Percentiles rank a stretch among this genome's conserved stretches.
These are phyloP conservation scores for Yamadazyma dushanensis DNA, from an alignment of 1,139 yeast species.

Conservation along the genomic window DNA sequence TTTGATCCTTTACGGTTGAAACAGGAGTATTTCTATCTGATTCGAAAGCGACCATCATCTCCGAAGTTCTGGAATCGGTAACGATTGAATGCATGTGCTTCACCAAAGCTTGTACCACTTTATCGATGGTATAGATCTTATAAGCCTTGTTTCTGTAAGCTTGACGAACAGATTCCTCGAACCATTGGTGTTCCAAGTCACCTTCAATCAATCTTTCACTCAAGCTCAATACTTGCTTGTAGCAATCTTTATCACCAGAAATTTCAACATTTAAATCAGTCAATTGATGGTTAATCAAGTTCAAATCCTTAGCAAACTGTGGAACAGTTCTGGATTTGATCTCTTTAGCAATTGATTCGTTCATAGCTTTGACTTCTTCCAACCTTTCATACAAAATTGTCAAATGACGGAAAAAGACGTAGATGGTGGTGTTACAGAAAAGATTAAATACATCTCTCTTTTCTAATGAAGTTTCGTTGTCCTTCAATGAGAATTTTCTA, in stretches of 20 bases:
- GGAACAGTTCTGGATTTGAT: constrained; percentile 65
- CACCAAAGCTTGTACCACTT: constrained; percentile 85
- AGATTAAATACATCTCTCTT: constrained; percentile 61
- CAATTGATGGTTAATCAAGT: constrained; percentile 76
- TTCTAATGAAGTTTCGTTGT: constrained; percentile 23
- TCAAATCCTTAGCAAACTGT: constrained; percentile 86
- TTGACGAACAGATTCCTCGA: constrained; percentile 92
- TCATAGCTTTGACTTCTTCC: constrained; percentile 70
- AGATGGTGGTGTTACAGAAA: constrained; percentile 89
- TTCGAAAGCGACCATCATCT: constrained; percentile 78
- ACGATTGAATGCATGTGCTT: constrained; percentile 84
- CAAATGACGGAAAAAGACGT: constrained; percentile 86
- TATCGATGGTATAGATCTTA: constrained; percentile 88
- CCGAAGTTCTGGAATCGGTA: constrained; percentile 80
- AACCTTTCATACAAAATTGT: constrained; percentile 81
- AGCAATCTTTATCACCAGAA: constrained; percentile 66
- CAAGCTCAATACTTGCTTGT: constrained; percentile 69
- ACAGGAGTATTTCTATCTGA: constrained; percentile 62
- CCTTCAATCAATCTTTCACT: constrained; percentile 84
- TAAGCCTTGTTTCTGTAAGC: constrained; percentile 93
- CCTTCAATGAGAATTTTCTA: constrained; percentile 30
- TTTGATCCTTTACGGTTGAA: constrained; percentile 86
- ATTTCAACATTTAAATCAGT: constrained; percentile 79
- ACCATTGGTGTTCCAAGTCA: constrained; percentile 91
- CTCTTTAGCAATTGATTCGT: constrained; percentile 68